Evolutionary conservation across 371 early-diverging fungal genomes (phyloP).

Genomic region (Blastocladiella emersonii): DNA sequence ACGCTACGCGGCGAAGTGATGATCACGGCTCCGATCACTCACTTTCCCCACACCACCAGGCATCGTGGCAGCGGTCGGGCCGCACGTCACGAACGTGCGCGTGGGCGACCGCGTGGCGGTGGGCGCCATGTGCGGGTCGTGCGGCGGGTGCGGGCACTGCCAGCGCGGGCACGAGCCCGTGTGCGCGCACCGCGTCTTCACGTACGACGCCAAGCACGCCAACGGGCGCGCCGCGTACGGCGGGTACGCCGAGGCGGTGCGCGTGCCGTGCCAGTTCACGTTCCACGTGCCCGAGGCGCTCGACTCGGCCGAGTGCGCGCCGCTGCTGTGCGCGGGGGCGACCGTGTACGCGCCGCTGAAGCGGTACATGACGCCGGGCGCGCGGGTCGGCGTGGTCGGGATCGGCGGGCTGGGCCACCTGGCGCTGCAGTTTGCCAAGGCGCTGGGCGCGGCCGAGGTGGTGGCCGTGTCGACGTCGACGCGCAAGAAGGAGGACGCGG

Average conservation of each 20-base stretch:
- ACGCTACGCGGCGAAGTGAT: too few species aligned
- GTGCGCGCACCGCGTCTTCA: constrained; percentile 12
- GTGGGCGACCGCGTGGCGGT: constrained; percentile 62
- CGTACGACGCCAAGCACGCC: constrained; percentile 41
- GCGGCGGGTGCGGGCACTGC: constrained; percentile 5
- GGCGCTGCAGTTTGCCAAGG: constrained; percentile 47
- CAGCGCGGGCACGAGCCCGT: constrained; percentile 1
- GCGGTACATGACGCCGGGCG: constrained; percentile 29
- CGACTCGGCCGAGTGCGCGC: constrained; percentile 33
- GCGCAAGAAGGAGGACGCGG: constrained; percentile 47
- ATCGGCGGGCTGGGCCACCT: constrained; percentile 63
- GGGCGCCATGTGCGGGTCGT: constrained; percentile 2
- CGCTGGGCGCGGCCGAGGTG: constrained; percentile 48
- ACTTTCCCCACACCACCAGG: too few species aligned
- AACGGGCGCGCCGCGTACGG: constrained; percentile 48
- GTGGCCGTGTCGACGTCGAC: constrained; percentile 54
- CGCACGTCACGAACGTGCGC: constrained; percentile 26
- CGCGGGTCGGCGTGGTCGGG: constrained; percentile 47
- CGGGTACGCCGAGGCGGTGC: constrained; percentile 52
- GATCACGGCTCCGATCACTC: too few species aligned
- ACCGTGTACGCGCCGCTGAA: constrained; percentile 49
- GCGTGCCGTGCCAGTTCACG: constrained; percentile 37
- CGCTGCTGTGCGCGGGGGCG: constrained; percentile 54
- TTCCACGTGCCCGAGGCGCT: constrained; percentile 47
- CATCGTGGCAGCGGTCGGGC: constrained; percentile 24